Percentiles rank a stretch among this genome's conserved stretches.
Evolutionary conservation across 306 rosid genomes (phyloP).

Genomic region (Bauhinia variegata): DNA sequence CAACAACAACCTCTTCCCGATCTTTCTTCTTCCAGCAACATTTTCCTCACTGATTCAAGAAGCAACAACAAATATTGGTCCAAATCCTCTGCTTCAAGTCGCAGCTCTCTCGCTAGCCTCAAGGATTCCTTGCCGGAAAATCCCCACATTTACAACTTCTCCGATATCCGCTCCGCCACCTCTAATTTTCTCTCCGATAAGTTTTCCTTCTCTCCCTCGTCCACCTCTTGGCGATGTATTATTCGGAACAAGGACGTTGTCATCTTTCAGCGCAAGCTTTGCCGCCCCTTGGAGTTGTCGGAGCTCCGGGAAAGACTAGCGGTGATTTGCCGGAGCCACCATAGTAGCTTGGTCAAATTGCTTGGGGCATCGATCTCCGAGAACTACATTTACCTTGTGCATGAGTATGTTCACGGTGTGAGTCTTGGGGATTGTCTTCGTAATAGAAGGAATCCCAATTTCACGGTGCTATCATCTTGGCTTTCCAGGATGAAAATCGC

Average conservation of each 20-base stretch:
- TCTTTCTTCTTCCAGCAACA: too few species aligned
- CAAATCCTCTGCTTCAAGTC: slow-evolving; percentile 35
- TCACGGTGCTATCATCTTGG: slow-evolving; percentile 55
- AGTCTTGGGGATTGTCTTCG: slow-evolving; percentile 49
- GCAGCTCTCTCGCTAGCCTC: slow-evolving; percentile 37
- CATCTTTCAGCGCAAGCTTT: slow-evolving; percentile 56
- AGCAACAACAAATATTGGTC: slow-evolving; percentile 37
- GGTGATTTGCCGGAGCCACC: slow-evolving; percentile 56
- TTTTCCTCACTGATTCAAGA: too few species aligned
- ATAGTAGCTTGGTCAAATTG: slow-evolving; percentile 47
- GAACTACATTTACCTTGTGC: slow-evolving; percentile 49
- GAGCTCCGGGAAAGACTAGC: slow-evolving; percentile 42
- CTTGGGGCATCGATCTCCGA: too few species aligned
- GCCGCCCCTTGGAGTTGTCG: slow-evolving; percentile 19
- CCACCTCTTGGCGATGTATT: slow-evolving; percentile 60
- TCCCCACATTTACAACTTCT: slow-evolving; percentile 49
- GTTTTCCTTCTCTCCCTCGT: slow-evolving; percentile 35
- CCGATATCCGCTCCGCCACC: slow-evolving; percentile 50
- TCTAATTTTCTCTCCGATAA: slow-evolving; percentile 50
- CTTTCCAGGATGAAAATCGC: slow-evolving; percentile 56
- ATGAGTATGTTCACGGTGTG: slow-evolving; percentile 45
- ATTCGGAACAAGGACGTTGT: slow-evolving; percentile 48
- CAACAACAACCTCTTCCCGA: too few species aligned
- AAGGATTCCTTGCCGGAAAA: slow-evolving; percentile 44
- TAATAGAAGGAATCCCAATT: slow-evolving; percentile 40